These are phyloP conservation scores for Pyronema domesticum DNA, from an alignment of 495 filamentous ascomycete genomes.

Conservation along the genomic window DNA sequence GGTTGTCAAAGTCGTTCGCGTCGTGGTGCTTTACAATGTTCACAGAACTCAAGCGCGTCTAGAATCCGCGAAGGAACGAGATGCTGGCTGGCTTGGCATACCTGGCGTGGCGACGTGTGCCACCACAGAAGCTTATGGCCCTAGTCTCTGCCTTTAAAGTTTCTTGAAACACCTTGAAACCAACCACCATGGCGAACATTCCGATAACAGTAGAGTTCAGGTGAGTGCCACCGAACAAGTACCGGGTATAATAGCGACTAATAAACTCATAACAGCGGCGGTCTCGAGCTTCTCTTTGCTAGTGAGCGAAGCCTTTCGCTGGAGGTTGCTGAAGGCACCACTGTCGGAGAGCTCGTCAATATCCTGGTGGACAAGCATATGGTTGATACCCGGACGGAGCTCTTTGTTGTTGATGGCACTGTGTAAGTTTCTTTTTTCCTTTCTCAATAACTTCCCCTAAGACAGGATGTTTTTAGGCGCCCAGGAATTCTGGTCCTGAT, in stretches of 20 bases:
- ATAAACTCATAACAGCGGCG: slow-evolving; percentile 42
- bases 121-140: too few relatives aligned
- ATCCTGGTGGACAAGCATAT: slow-evolving; percentile 72
- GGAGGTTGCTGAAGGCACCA: slow-evolving; percentile 46
- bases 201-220: slow-evolving; percentile 20
- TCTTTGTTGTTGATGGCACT: slow-evolving; percentile 74
- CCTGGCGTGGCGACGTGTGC: too few relatives aligned
- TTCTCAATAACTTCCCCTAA: too few relatives aligned
- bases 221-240: slow-evolving; percentile 2
- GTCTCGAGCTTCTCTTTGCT: slow-evolving; percentile 86
- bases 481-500: slow-evolving; percentile 95
- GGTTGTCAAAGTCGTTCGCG: not conserved
- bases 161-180: not conserved
- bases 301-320: slow-evolving; percentile 56
- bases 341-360: slow-evolving; percentile 56
- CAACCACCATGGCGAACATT: slow-evolving; percentile 1
- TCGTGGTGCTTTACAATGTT: too few relatives aligned
- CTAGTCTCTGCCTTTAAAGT: too few relatives aligned
- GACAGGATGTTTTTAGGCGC: slow-evolving; percentile 36
- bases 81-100: too few relatives aligned
- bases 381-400: slow-evolving; percentile 67
- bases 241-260: slow-evolving; percentile 9
- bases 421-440: slow-evolving; percentile 43
- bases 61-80: too few relatives aligned
- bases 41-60: too few relatives aligned